A percentile compares a stretch with the other conserved stretches of the same genome.
These are phyloP conservation scores for Capronia americana DNA, from an alignment of 2,329 filamentous ascomycete genomes.

Conservation along the genomic window DNA sequence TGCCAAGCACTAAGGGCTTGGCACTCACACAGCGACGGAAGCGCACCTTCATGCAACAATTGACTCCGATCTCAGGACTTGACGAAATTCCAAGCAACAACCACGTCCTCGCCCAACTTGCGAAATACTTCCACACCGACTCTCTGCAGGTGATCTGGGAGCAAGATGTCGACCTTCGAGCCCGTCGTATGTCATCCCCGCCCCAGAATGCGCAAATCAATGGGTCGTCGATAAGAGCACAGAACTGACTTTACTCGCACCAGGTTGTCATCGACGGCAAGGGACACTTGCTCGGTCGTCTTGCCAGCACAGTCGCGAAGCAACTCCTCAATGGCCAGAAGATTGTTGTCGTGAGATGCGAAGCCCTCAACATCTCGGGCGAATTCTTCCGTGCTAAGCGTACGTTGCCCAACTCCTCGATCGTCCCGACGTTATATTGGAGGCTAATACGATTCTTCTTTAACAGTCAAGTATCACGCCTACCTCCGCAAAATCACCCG, in stretches of 20 bases:
- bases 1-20: conserved; percentile 15
- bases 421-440: neutral
- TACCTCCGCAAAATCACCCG: conserved; percentile 99
- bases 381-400: conserved; percentile 99
- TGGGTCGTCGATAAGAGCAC: neutral
- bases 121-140: conserved; percentile 28
- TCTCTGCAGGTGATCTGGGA: conserved; percentile 38
- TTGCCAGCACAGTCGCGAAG: conserved; percentile 58
- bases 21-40: conserved; percentile 22
- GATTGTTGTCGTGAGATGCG: conserved; percentile 98
- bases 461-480: conserved; percentile 98
- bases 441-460: conserved; percentile 40
- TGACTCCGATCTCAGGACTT: conserved; percentile 24
- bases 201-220: conserved; percentile 12
- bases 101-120: conserved; percentile 34
- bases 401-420: conserved; percentile 59
- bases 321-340: conserved; percentile 67
- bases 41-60: conserved; percentile 23
- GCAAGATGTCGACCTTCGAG: conserved; percentile 71
- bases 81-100: conserved; percentile 21
- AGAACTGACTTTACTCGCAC: conserved; percentile 51
- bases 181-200: conserved; percentile 63
- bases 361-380: conserved; percentile 99
- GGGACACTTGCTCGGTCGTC: conserved; percentile 98
- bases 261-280: conserved; percentile 99